phyloP scores from a whole-genome alignment of 2,329 filamentous ascomycete genomes.

The Alternaria solani region DNA sequence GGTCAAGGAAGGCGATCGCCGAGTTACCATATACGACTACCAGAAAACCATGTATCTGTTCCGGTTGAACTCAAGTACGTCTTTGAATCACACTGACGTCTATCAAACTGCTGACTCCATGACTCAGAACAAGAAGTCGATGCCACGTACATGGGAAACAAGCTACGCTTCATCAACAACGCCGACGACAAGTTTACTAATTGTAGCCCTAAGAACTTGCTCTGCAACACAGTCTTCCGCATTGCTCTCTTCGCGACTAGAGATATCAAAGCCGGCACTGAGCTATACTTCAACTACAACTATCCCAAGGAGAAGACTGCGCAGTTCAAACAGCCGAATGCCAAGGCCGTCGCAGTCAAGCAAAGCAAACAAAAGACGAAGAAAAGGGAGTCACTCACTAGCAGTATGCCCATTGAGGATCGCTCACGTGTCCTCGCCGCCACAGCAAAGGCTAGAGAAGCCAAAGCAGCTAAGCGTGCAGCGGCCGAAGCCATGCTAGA shows the following conservation, averaged over 20 bases:
- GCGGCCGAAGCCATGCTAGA: slow-evolving; percentile 9
- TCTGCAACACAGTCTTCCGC: slow-evolving; percentile 76
- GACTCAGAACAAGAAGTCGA: slow-evolving; percentile 65
- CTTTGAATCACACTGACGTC: not conserved
- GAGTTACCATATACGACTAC: slow-evolving; percentile 70
- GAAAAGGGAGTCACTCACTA: slow-evolving; percentile 9
- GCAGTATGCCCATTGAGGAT: not conserved
- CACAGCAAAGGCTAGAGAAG: slow-evolving; percentile 24
- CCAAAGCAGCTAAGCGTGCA: slow-evolving; percentile 20
- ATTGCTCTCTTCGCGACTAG: slow-evolving; percentile 76
- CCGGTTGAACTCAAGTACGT: slow-evolving; percentile 57
- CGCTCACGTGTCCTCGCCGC: slow-evolving; percentile 8
- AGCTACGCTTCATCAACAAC: slow-evolving; percentile 85
- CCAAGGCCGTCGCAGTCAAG: slow-evolving; percentile 22
- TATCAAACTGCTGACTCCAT: slow-evolving; percentile 10
- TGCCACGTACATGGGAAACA: slow-evolving; percentile 78
- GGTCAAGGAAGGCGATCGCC: slow-evolving; percentile 72
- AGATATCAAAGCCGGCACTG: slow-evolving; percentile 74
- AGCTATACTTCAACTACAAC: slow-evolving; percentile 84
- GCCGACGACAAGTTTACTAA: slow-evolving; percentile 64
- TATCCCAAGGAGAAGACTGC: slow-evolving; percentile 33
- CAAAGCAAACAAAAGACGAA: slow-evolving; percentile 16
- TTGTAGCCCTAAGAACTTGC: slow-evolving; percentile 71
- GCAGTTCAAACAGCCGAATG: slow-evolving; percentile 33
- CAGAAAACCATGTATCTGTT: slow-evolving; percentile 71